These are phyloP conservation scores for Usnea hakonensis DNA, from an alignment of 495 filamentous ascomycete genomes.

Conservation along the genomic window DNA sequence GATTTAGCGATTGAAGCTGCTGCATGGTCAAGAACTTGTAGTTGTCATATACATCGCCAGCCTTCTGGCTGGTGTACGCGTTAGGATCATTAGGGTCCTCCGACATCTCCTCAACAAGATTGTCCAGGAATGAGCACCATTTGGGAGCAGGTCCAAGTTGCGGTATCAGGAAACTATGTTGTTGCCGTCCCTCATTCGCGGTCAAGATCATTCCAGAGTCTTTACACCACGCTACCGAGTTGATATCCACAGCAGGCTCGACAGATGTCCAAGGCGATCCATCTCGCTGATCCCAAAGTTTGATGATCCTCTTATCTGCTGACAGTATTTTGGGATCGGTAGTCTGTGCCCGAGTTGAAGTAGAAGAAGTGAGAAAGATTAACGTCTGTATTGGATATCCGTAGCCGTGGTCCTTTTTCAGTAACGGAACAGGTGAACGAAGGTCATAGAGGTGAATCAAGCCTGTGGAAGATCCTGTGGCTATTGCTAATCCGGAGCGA, in stretches of 20 bases:
- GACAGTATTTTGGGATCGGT: constrained; percentile 82
- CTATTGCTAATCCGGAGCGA: constrained; percentile 74
- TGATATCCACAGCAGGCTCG: constrained; percentile 89
- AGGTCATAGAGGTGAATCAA: constrained; percentile 92
- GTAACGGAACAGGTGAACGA: constrained; percentile 72
- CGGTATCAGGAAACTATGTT: constrained; percentile 94
- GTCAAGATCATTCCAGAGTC: constrained; percentile 89
- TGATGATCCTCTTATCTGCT: constrained; percentile 91
- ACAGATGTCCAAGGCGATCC: constrained; percentile 90
- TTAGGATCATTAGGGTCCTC: constrained; percentile 65
- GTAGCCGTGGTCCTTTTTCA: constrained; percentile 93
- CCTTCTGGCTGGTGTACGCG: constrained; percentile 44
- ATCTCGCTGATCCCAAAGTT: constrained; percentile 80
- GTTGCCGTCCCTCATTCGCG: constrained; percentile 86
- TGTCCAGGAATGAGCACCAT: constrained; percentile 96
- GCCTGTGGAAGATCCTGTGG: constrained; percentile 79
- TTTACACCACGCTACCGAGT: constrained; percentile 79
- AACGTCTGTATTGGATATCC: constrained; percentile 88
- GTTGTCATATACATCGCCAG: constrained; percentile 85
- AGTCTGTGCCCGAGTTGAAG: constrained; percentile 48
- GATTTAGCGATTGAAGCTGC: constrained; percentile 69
- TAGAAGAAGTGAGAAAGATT: constrained; percentile 72
- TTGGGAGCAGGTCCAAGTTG: constrained; percentile 84
- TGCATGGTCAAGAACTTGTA: constrained; percentile 91
- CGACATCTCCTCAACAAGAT: constrained; percentile 96